Evolutionary conservation across 192 early-diverging fungal genomes (phyloP), one percentile per base, ranked within the genome.

Genomic region (Backusella mclennaniae): DNA sequence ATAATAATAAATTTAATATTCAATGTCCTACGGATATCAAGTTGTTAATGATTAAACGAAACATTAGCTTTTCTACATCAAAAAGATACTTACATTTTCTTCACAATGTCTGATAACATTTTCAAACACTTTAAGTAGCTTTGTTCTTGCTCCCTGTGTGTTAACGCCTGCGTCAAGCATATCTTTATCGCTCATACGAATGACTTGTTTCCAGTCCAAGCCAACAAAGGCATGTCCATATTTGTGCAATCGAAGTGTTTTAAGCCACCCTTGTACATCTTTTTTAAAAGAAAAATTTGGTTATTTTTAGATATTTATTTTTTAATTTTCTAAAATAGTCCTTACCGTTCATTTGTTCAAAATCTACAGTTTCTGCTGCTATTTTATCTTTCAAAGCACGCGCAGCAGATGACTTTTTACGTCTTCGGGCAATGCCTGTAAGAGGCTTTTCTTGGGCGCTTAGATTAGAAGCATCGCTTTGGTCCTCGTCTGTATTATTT

Each of bases 51-150:
- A n/a, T 49, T 66, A 52, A 44, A 38, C 1, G 36, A 69, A 70
- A 35, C 29, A 74, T 42, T 38, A 26, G 31, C 63, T 23, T 66
- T 3, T 66, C 29, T 68, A 68, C 33, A 73, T 39, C 19, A 77
- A 71, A 35, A 33, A 77, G 19, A 21, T 23, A 67, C 80, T 78
- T 66, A 78, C 80, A 35, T 82, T 74, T 31, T 82, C 68, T n/a
- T 75, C 29, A 66, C 80, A 82, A 36, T 82, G 73, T 23, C 66
- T 69, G 29, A 75, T 46, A 21, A 82, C 80, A 53, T 82, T 82
- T 73, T 82, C 80, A 73, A 82, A 82, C 12, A 82, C 80, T 71
- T 82, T 82, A 19, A 82, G 68, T 52, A 82, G 23, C 41, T 82
- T 82, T 49, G 76, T 66, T 70, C 80, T 66, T 17, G 80, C 80